Conservation (phyloP, 1,139 yeast genomes). For the Diutina catenulata region DNA sequence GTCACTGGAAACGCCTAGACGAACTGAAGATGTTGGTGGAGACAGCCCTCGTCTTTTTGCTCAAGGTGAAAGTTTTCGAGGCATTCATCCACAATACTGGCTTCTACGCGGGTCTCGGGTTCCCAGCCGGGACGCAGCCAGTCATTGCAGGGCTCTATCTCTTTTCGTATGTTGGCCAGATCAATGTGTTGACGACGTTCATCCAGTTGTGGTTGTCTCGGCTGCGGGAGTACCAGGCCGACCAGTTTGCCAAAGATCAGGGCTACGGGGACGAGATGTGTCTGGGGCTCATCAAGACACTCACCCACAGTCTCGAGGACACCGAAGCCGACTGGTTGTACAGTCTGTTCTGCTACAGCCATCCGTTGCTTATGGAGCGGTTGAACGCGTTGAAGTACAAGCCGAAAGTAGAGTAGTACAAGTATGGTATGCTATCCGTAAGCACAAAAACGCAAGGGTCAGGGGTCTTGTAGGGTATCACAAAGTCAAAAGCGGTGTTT, state of each 20-base stretch:
- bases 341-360: slow-evolving; percentile 81
- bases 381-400: slow-evolving; percentile 54
- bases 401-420: slow-evolving; percentile 27
- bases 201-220: slow-evolving; percentile 61
- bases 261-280: slow-evolving; percentile 65
- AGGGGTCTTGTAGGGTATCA: no score
- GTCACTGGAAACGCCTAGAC: no score
- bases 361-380: slow-evolving; percentile 86
- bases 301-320: slow-evolving; percentile 69
- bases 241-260: slow-evolving; percentile 63
- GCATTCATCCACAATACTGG: no score
- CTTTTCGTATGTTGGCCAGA: slow-evolving; percentile 56
- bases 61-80: no score
- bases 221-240: slow-evolving; percentile 89
- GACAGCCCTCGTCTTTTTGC: no score
- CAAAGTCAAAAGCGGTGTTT: no score
- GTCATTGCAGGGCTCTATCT: slow-evolving; percentile 69
- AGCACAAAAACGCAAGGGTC: no score
- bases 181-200: slow-evolving; percentile 60
- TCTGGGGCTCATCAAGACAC: slow-evolving; percentile 61
- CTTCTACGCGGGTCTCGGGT: no score
- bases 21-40: no score
- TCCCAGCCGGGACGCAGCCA: slow-evolving; percentile 54
- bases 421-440: background rate
- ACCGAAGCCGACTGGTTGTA: slow-evolving; percentile 84